Evolutionary conservation across 139 green algal species (phyloP).

Genomic region (Ettlia oleoabundans): DNA sequence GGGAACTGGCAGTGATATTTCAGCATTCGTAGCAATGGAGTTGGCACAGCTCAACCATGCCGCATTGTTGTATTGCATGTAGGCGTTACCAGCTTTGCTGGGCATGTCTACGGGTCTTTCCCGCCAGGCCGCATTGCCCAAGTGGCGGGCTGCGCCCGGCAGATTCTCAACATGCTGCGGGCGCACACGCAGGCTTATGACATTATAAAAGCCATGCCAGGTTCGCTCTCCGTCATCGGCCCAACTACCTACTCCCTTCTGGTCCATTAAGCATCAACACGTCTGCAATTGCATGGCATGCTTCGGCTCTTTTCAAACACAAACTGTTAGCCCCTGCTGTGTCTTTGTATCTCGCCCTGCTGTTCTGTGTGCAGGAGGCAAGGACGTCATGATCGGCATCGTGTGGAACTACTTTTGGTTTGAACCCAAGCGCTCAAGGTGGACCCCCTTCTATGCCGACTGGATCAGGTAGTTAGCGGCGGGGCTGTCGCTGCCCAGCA

Average conservation of each 20-base stretch:
- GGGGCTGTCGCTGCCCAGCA: too few relatives aligned
- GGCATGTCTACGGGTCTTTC: constrained; percentile 74
- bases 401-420: constrained; percentile 71
- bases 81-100: constrained; percentile 67
- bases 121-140: constrained; percentile 65
- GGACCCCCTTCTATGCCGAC: constrained; percentile 28
- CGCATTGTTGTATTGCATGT: too few relatives aligned
- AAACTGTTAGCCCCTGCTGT: too few relatives aligned
- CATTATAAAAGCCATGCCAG: constrained; percentile 70
- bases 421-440: constrained; percentile 40
- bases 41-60: too few relatives aligned
- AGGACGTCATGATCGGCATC: constrained; percentile 46
- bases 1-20: too few relatives aligned
- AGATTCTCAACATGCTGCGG: constrained; percentile 55
- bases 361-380: constrained; percentile 42
- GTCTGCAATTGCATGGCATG: too few relatives aligned
- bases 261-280: too few relatives aligned
- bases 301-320: neutral
- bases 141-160: constrained; percentile 35
- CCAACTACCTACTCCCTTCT: too few relatives aligned
- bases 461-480: too few relatives aligned
- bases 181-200: constrained; percentile 68
- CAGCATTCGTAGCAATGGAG: too few relatives aligned
- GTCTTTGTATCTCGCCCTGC: too few relatives aligned
- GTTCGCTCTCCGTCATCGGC: neutral